Evolutionary conservation across 495 filamentous ascomycete genomes (phyloP), one percentile per base, ranked within the genome.

Genomic region (Penicillium samsonianum): DNA sequence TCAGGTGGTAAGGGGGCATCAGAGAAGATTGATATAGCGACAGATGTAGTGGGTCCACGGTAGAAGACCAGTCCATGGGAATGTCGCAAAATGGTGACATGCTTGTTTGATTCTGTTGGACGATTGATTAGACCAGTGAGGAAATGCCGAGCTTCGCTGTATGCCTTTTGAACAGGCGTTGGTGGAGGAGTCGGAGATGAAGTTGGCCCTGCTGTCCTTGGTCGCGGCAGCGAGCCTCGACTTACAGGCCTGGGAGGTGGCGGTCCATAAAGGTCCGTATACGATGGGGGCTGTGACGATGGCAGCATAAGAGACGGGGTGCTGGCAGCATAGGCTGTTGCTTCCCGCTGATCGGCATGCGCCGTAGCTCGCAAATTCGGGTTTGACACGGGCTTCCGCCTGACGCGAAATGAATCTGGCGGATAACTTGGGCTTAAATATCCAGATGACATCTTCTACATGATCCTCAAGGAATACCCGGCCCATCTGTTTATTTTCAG

Each of bases 11-110:
- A 65, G 1, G 80, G 78, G 16, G 71, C 63, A 61, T 86, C 78
- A 10, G 80, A 73, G 70, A 90, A 87, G 49, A 87, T 76, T 19
- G 85, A 83, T 28, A 89, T 72, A 2, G 80, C 73, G 4, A 90
- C 69, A 22, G 82, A 83, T 4, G 87, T 90, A 25, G 76, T 75
- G 20, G 78, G 78, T 1, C 87, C 86, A 38, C 81, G 79, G 65
- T 88, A 89, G 57, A 84, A 83, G 28, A 89, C 77, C 4, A 90
- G 62, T 0, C 80, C 79, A 19, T 81, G 72, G 0, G 85, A 87
- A 58, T 90, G 87, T 2, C 86, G 82, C 17, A 90, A 74, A 50
- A 90, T 84, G 40, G 82, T 86, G 61, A 78, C 83, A 68, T 88
- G 85, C 45, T 83, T 86, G 16, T 80, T 89, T 12, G 82, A 85